A percentile compares a stretch with the other conserved stretches of the same genome.
Conservation (phyloP, 768 basidiomycete species). For the Lentinula sp. region DNA sequence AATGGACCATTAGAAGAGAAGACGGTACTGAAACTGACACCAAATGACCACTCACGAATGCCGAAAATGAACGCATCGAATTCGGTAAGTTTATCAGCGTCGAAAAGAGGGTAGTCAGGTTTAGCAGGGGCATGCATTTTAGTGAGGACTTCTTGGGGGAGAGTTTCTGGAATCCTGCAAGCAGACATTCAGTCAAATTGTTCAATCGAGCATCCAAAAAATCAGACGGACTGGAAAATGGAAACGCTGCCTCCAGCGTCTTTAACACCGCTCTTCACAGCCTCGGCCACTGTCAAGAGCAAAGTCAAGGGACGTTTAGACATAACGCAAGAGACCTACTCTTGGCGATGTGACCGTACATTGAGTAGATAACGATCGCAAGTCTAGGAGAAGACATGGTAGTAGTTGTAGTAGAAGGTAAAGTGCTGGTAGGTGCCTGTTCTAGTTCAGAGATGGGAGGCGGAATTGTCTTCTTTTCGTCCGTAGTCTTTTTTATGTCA, state of each 20-base stretch:
- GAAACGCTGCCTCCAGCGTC: conserved; percentile 41
- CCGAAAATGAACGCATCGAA: conserved; percentile 77
- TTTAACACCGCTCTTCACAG: conserved; percentile 41
- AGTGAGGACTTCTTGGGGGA: conserved; percentile 56
- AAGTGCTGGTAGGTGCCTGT: conserved; percentile 9
- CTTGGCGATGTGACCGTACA: conserved; percentile 70
- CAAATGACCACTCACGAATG: conserved; percentile 52
- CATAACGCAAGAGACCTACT: conserved; percentile 31
- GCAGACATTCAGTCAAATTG: background rate
- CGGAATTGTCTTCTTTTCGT: conserved; percentile 3
- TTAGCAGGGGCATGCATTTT: conserved; percentile 72
- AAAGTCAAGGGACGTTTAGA: background rate
- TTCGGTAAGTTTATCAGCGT: conserved; percentile 39
- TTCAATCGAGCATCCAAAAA: background rate
- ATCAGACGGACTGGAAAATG: conserved; percentile 46
- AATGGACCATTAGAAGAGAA: background rate
- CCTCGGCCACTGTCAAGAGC: conserved; percentile 49
- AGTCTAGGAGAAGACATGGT: conserved; percentile 46
- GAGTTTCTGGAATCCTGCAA: conserved; percentile 71
- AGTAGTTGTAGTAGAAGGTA: conserved; percentile 10
- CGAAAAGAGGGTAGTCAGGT: conserved; percentile 64
- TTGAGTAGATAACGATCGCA: conserved; percentile 67
- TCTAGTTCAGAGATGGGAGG: conserved; percentile 9
- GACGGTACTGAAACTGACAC: no score
- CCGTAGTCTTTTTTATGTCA: conserved; percentile 1